phyloP scores from a whole-genome alignment of 352 stramenopile species.

The Stramenopiles sp. region DNA sequence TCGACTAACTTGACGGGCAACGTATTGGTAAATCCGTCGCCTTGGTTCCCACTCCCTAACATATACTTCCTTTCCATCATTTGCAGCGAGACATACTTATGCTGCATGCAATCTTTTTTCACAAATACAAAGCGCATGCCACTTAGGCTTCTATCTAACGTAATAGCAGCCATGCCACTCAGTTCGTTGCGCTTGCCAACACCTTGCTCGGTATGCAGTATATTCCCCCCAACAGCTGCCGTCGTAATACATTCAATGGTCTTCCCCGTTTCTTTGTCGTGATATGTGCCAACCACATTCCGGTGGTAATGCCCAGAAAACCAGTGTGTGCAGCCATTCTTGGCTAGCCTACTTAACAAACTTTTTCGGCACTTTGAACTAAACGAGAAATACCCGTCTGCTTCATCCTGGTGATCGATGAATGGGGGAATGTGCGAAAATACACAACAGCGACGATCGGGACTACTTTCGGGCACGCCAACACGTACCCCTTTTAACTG shows the following conservation, averaged over 20 bases:
- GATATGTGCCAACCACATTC: background rate
- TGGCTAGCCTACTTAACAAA: background rate
- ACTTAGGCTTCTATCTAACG: background rate
- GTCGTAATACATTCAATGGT: background rate
- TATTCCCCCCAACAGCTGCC: background rate
- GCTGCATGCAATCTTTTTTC: background rate
- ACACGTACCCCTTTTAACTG: background rate
- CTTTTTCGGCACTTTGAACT: background rate
- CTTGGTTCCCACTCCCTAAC: too few species aligned
- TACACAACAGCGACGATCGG: background rate
- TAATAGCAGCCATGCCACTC: background rate
- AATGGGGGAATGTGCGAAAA: background rate
- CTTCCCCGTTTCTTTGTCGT: background rate
- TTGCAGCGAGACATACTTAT: background rate
- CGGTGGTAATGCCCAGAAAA: background rate
- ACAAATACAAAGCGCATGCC: background rate
- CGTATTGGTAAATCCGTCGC: too few species aligned
- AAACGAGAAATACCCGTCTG: background rate
- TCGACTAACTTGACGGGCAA: too few species aligned
- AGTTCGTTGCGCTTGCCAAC: background rate
- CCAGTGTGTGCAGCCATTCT: background rate
- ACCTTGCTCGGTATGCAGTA: background rate
- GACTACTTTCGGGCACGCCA: background rate
- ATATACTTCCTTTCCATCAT: background rate
- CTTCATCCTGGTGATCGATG: background rate